Percentiles rank a stretch among this genome's conserved stretches.
phyloP scores from a whole-genome alignment of 306 rosid genomes.

The Morella rubra region DNA sequence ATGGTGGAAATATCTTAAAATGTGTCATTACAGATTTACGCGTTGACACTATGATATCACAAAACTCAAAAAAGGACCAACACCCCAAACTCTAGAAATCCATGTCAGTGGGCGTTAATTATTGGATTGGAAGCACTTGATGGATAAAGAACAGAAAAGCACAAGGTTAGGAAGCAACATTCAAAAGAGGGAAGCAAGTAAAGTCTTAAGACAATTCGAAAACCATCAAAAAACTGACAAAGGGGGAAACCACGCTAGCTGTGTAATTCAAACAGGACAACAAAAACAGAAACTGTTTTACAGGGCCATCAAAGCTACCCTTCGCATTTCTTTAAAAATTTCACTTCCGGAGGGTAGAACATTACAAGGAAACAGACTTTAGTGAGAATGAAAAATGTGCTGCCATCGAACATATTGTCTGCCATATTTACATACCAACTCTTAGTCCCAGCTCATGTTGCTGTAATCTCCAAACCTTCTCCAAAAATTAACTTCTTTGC shows the following conservation, averaged over 20 bases:
- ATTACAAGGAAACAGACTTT: constrained; percentile 20
- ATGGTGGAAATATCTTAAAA: not conserved
- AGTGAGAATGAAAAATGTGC: too few species aligned
- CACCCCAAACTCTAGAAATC: not conserved
- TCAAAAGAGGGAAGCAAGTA: not conserved
- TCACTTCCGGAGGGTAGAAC: constrained; percentile 25
- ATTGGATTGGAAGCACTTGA: too few species aligned
- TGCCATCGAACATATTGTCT: too few species aligned
- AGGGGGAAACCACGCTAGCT: not conserved
- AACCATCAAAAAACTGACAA: not conserved
- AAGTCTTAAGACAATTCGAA: too few species aligned
- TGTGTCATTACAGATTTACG: not conserved
- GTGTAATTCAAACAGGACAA: not conserved
- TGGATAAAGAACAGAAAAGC: too few species aligned
- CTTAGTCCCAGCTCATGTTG: too few species aligned
- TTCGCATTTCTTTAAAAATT: constrained; percentile 20
- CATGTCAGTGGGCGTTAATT: too few species aligned
- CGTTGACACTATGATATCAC: not conserved
- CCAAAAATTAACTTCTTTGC: too few species aligned
- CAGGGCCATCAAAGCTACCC: constrained; percentile 34
- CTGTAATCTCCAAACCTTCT: too few species aligned
- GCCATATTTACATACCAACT: too few species aligned
- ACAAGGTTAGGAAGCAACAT: too few species aligned
- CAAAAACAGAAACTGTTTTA: constrained; percentile 1
- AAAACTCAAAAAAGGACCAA: not conserved